Evolutionary conservation across 768 basidiomycete genomes (phyloP).

Genomic region (Leccinum rimulosum): DNA sequence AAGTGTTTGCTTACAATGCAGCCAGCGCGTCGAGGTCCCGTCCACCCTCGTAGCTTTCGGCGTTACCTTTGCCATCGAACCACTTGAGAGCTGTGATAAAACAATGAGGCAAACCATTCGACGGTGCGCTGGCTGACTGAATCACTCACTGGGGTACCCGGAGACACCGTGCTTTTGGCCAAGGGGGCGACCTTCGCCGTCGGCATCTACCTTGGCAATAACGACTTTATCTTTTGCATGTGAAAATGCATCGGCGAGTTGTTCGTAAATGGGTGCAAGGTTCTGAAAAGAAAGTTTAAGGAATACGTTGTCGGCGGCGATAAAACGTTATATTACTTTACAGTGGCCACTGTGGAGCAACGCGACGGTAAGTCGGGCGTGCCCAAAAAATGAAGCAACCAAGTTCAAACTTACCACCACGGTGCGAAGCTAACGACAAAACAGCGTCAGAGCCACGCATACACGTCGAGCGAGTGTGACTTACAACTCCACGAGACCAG

Average conservation of each 20-base stretch:
- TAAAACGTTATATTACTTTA: conserved; percentile 52
- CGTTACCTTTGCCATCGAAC: conserved; percentile 72
- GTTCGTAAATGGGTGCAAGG: conserved; percentile 85
- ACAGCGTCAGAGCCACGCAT: conserved; percentile 4
- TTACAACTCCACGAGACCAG: conserved; percentile 89
- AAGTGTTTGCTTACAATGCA: conserved; percentile 55
- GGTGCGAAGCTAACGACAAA: conserved; percentile 64
- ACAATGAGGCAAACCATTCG: conserved; percentile 3
- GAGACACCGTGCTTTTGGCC: conserved; percentile 77
- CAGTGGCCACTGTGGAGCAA: conserved; percentile 66
- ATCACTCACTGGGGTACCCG: conserved; percentile 78
- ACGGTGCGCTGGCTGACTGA: neutral
- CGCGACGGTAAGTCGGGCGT: conserved; percentile 2
- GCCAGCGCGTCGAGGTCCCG: conserved; percentile 79
- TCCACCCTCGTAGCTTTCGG: conserved; percentile 69
- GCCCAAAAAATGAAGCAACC: neutral
- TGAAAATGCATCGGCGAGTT: conserved; percentile 84
- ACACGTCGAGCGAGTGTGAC: conserved; percentile 30
- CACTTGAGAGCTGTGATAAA: conserved; percentile 74
- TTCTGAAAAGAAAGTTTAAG: conserved; percentile 45
- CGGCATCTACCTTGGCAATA: conserved; percentile 91
- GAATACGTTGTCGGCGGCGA: neutral
- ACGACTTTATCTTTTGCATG: conserved; percentile 79
- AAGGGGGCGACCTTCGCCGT: conserved; percentile 76
- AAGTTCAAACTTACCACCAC: conserved; percentile 65